phyloP scores from a whole-genome alignment of 805 yeast genomes.

The Saccharomycopsis fodiens region DNA sequence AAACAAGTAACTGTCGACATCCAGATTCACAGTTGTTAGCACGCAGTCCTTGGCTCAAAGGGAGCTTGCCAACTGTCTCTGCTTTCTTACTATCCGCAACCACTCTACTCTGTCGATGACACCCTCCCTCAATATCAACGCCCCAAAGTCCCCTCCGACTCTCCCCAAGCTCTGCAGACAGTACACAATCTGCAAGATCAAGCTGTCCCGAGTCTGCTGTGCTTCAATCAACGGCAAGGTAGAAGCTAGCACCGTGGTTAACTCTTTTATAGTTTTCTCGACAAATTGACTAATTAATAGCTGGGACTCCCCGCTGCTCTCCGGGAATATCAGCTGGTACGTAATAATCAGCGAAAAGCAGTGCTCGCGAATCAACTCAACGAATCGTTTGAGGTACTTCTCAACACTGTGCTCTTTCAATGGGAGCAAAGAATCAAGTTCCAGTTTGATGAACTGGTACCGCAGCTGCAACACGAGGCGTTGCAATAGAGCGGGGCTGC shows the following conservation, averaged over 20 bases:
- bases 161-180: constrained; percentile 81
- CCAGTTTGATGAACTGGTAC: constrained; percentile 55
- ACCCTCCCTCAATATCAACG: constrained; percentile 31
- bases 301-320: constrained; percentile 23
- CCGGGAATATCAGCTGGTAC: constrained; percentile 54
- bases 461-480: constrained; percentile 62
- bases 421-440: constrained; percentile 50
- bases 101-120: constrained; percentile 34
- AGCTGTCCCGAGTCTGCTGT: constrained; percentile 46
- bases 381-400: constrained; percentile 64
- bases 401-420: constrained; percentile 44
- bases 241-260: constrained; percentile 27
- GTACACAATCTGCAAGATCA: constrained; percentile 76
- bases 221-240: constrained; percentile 31
- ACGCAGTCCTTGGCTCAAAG: no score
- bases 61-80: constrained; percentile 33
- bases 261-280: constrained; percentile 27
- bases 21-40: no score
- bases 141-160: constrained; percentile 63
- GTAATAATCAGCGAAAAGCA: constrained; percentile 67
- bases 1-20: no score
- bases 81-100: constrained; percentile 36
- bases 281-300: constrained; percentile 33
- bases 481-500: constrained; percentile 32
- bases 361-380: constrained; percentile 81